phyloP scores from a whole-genome alignment of 129 eudicot genomes.

The Heracleum sosnowskyi region DNA sequence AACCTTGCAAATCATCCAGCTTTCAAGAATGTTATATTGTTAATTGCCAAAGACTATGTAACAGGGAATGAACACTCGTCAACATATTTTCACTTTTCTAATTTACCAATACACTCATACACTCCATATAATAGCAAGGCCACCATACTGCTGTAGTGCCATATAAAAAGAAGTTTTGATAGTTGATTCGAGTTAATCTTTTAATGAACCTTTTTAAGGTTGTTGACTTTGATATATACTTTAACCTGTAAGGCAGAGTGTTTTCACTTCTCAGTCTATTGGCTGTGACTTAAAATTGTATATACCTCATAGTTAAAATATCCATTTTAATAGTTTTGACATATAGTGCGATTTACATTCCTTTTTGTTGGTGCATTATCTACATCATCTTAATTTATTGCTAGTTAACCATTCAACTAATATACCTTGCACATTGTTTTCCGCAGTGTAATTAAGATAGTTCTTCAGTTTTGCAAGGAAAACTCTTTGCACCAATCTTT shows the following conservation, averaged over 20 bases:
- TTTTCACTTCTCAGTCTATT: not conserved
- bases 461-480: slow-evolving; percentile 98
- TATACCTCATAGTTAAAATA: not conserved
- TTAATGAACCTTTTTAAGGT: not conserved
- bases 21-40: not conserved
- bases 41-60: not conserved
- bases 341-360: not conserved
- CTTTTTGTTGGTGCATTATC: not conserved
- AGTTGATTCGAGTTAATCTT: not conserved
- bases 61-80: not conserved
- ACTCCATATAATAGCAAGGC: not conserved
- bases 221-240: not conserved
- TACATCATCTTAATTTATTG: not conserved
- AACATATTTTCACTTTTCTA: not conserved
- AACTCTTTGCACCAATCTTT: slow-evolving; percentile 92
- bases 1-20: not conserved
- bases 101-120: not conserved
- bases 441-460: slow-evolving; percentile 94
- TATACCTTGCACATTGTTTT: slow-evolving; percentile 5
- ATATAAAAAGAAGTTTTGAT: not conserved
- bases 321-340: not conserved
- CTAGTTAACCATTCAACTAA: not conserved
- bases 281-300: not conserved
- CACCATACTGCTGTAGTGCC: not conserved
- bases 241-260: not conserved